Evolutionary conservation across 257 asterid species (phyloP).

Genomic region (Penstemon newberryi): DNA sequence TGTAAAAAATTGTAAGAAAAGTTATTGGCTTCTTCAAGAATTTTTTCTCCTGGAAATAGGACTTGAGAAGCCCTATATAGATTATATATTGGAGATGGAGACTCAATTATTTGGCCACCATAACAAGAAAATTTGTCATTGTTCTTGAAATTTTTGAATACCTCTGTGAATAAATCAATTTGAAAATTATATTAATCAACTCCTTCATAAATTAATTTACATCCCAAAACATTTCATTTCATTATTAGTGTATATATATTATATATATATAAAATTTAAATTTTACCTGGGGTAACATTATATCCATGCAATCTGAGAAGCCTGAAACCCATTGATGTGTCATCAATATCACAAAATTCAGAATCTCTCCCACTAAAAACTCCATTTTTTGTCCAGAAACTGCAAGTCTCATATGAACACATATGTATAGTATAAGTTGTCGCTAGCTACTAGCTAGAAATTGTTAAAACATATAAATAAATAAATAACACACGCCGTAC

Average conservation of each 20-base stretch:
- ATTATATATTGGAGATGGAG: conserved; percentile 43
- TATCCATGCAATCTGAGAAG: conserved; percentile 52
- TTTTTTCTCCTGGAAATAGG: conserved; percentile 47
- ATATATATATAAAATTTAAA: no score
- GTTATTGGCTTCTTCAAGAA: conserved; percentile 47
- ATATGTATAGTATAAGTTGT: no score
- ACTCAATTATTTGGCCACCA: conserved; percentile 43
- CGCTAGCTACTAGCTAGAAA: no score
- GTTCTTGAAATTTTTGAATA: conserved; percentile 41
- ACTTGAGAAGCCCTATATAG: conserved; percentile 51
- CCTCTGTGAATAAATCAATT: conserved; percentile 32
- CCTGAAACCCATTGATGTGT: conserved; percentile 55
- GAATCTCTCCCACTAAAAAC: conserved; percentile 46
- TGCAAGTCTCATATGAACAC: conserved; percentile 6
- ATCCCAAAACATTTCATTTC: not conserved
- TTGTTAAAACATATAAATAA: not conserved
- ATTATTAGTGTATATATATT: not conserved
- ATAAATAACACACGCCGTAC: conserved; percentile 20
- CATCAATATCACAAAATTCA: conserved; percentile 42
- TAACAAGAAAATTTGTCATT: conserved; percentile 40
- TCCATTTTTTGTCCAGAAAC: conserved; percentile 49
- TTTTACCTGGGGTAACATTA: conserved; percentile 37
- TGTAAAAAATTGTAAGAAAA: conserved; percentile 35
- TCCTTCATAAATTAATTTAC: not conserved
- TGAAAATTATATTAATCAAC: not conserved